phyloP scores from a whole-genome alignment of 768 basidiomycete species.

The Boletus subparvulus region DNA sequence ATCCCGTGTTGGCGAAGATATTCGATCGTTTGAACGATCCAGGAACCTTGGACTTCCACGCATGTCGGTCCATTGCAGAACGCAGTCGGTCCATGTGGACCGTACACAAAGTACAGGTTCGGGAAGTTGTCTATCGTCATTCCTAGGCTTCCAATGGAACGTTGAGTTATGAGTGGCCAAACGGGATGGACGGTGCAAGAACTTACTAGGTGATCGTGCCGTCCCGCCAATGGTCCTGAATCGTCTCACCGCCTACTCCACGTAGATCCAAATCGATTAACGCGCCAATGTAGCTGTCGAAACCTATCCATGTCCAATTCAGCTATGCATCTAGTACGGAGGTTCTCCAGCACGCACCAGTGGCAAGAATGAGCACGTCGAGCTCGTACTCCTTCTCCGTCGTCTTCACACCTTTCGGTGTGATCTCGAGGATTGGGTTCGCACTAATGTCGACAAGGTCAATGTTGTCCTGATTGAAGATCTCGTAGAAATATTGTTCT shows the following conservation, averaged over 20 bases:
- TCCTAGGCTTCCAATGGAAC: neutral
- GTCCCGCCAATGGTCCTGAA: constrained; percentile 17
- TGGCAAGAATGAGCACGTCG: constrained; percentile 8
- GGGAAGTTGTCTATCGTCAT: constrained; percentile 17
- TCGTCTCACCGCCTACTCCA: constrained; percentile 6
- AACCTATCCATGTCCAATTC: neutral
- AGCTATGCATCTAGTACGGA: neutral
- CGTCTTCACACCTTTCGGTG: constrained; percentile 4
- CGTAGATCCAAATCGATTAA: constrained; percentile 12
- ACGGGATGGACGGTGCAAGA: neutral
- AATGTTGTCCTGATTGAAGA: constrained; percentile 9
- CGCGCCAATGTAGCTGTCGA: constrained; percentile 1
- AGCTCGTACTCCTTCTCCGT: constrained; percentile 2
- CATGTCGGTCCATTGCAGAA: constrained; percentile 11
- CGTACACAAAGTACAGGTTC: constrained; percentile 15
- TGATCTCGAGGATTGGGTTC: constrained; percentile 6
- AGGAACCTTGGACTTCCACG: constrained; percentile 5
- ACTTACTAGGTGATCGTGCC: constrained; percentile 16
- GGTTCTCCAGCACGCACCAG: neutral
- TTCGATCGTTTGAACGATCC: constrained; percentile 13
- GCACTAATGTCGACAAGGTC: constrained; percentile 5
- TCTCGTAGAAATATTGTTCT: constrained; percentile 10
- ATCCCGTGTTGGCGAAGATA: constrained; percentile 6
- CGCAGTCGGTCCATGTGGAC: constrained; percentile 13
- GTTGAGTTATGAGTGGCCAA: neutral